Evolutionary conservation across 2,329 filamentous ascomycete species (phyloP), one percentile per base, ranked within the genome.

Genomic region (Myotisia sp.): DNA sequence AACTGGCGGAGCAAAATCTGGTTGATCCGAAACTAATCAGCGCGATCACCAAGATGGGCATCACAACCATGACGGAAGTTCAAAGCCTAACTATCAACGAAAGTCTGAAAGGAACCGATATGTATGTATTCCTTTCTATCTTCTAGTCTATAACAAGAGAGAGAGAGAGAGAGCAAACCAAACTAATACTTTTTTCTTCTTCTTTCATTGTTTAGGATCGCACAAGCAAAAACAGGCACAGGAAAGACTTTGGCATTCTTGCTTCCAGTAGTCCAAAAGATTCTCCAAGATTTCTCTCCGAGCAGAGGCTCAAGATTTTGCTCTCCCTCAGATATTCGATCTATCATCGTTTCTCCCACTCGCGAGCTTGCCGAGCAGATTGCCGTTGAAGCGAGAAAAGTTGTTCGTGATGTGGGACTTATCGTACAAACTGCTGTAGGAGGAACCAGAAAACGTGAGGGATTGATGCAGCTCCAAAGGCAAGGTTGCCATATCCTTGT

Each of bases 171-270:
- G n/a, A n/a, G n/a, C n/a, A n/a, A n/a, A n/a, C n/a, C n/a, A n/a
- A n/a, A 5, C 5, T 23, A 12, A 6, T 4, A 51, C 54, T 35
- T 14, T 6, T 14, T 30, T 20, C 28, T 4, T 35, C 4, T 31
- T 8, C 33, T 22, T 28, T 41, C 33, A 32, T 36, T 40, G 5
- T 21, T 26, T 49, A 83, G 79, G 47, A 69, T 95, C 45, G 90
- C 87, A 29, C 90, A 95, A 63, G 90, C 90, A 39, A 93, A 83
- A 62, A 98, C 90, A 6, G 90, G 90, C 53, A 95, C 90, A 3
- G 90, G 90, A 53, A 98, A 98, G 63, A 98, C 90, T 0, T 63
- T 95, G 37, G 90, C 83, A 22, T 98, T 95, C 65, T 68, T 98
- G 16, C 61, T 95, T 5, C 90, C 90, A 33, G 65, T 85, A 5